phyloP scores from a whole-genome alignment of 2,329 filamentous ascomycete genomes.

The Teratosphaeriaceae sp. region DNA sequence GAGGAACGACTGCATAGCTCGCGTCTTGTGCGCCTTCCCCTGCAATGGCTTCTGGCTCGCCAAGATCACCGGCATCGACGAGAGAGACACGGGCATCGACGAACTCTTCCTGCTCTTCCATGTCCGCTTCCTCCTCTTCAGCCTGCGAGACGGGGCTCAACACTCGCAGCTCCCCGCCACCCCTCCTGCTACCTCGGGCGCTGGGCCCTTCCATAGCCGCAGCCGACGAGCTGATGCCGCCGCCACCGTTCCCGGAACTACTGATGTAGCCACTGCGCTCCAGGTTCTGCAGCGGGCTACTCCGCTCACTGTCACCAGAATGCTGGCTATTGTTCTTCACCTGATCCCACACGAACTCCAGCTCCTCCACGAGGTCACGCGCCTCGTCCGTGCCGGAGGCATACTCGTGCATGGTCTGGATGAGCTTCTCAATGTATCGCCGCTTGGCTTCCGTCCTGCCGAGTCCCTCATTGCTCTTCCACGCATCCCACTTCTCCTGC shows the following conservation, averaged over 20 bases:
- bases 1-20: slow-evolving; percentile 5
- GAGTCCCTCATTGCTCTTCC: slow-evolving; percentile 80
- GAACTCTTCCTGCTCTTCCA: slow-evolving; percentile 40
- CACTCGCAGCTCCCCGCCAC: slow-evolving; percentile 42
- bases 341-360: slow-evolving; percentile 99
- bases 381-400: slow-evolving; percentile 80
- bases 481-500: slow-evolving; percentile 64
- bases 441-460: slow-evolving; percentile 89
- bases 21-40: slow-evolving; percentile 1
- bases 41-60: slow-evolving; percentile 13
- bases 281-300: slow-evolving; percentile 23
- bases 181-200: slow-evolving; percentile 3
- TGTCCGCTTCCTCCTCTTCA: slow-evolving; percentile 29
- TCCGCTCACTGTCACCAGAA: slow-evolving; percentile 21
- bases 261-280: slow-evolving; percentile 30
- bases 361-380: slow-evolving; percentile 77
- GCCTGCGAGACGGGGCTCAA: slow-evolving; percentile 79
- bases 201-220: slow-evolving; percentile 21
- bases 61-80: slow-evolving; percentile 30
- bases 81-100: slow-evolving; percentile 44
- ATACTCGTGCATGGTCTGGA: slow-evolving; percentile 95
- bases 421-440: slow-evolving; percentile 85
- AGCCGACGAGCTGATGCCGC: slow-evolving; percentile 18
- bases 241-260: slow-evolving; percentile 18
- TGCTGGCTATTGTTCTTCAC: slow-evolving; percentile 64